Conservation (phyloP, 257 asterid genomes). For the Lithospermum erythrorhizon region DNA sequence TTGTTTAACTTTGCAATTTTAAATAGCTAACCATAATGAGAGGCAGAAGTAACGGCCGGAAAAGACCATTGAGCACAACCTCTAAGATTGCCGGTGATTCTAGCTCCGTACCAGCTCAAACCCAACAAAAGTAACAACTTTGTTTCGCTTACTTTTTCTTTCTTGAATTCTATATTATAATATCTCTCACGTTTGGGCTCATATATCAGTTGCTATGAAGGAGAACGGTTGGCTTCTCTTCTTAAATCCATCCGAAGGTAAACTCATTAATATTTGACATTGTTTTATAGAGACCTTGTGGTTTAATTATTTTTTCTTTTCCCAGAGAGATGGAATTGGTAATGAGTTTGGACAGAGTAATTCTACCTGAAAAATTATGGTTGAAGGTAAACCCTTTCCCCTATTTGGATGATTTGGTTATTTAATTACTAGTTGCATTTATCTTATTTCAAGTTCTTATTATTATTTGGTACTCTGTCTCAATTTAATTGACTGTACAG, state of each 20-base stretch:
- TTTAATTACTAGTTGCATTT: neutral
- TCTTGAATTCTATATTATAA: neutral
- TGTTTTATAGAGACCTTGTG: neutral
- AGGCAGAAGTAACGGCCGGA: neutral
- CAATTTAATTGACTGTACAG: constrained; percentile 23
- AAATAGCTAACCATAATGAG: neutral
- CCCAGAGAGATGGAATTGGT: constrained; percentile 55
- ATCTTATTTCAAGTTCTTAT: neutral
- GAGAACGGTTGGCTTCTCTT: constrained; percentile 43
- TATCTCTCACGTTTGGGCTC: neutral
- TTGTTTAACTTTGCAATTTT: too few species aligned
- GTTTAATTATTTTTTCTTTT: constrained; percentile 12
- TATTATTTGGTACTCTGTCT: neutral
- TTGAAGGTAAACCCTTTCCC: constrained; percentile 37
- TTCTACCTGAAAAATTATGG: constrained; percentile 65
- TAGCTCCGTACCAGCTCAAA: neutral
- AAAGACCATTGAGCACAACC: neutral
- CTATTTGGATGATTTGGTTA: neutral
- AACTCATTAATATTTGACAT: neutral
- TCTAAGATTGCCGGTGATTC: neutral
- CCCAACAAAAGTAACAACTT: neutral
- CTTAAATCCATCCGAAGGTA: constrained; percentile 45
- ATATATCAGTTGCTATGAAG: constrained; percentile 46
- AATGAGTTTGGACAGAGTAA: constrained; percentile 19
- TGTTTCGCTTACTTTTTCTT: neutral